phyloP scores from a whole-genome alignment of 441 rosid genomes.

The Brassica balearica region DNA sequence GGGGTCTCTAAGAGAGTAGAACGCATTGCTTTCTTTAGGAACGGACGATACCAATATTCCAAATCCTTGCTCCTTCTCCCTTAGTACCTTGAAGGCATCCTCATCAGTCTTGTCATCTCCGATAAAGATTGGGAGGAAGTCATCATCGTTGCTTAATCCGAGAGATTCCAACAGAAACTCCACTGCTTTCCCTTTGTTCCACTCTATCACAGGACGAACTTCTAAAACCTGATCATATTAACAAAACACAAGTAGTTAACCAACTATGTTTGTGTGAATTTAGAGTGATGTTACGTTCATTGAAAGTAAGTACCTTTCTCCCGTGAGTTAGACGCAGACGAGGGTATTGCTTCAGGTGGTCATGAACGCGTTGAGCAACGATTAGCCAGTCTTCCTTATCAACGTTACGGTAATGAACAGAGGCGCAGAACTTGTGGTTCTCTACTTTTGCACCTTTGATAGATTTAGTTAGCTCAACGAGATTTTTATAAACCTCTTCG shows the following conservation, averaged over 20 bases:
- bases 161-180: constrained; percentile 90
- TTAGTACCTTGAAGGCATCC: constrained; percentile 90
- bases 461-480: constrained; percentile 69
- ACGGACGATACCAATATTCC: constrained; percentile 86
- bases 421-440: constrained; percentile 91
- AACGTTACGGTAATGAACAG: constrained; percentile 98
- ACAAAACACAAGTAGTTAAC: neutral
- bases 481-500: constrained; percentile 86
- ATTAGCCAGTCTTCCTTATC: constrained; percentile 83
- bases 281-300: neutral
- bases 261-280: neutral
- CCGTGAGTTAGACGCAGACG: constrained; percentile 88
- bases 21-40: constrained; percentile 82
- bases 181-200: constrained; percentile 98
- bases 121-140: constrained; percentile 85
- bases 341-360: constrained; percentile 77
- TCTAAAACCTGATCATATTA: constrained; percentile 75
- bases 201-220: constrained; percentile 88
- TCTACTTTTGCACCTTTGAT: constrained; percentile 90
- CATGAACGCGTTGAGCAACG: constrained; percentile 90
- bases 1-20: constrained; percentile 80
- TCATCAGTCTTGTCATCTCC: constrained; percentile 94
- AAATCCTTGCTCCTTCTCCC: constrained; percentile 65
- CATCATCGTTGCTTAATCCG: constrained; percentile 62
- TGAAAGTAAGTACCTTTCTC: constrained; percentile 70